Base-by-base conservation (phyloP, 148 eudicot genomes). In the Rhododendron molle region DNA sequence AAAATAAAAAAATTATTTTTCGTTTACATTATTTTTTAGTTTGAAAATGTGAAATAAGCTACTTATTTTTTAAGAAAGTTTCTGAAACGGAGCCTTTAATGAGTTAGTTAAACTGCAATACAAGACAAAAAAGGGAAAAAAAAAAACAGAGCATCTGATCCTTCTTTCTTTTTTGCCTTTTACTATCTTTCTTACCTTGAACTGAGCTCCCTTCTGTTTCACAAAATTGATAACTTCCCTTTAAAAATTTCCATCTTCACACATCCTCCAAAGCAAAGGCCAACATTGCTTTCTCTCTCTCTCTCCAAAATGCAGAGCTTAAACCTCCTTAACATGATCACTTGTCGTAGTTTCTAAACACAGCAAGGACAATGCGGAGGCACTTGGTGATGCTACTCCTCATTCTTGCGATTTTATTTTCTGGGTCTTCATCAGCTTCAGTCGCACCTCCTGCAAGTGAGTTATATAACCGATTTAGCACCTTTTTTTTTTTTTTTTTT, bases 391-490 rank as follows among this genome's bases (percentile, higher is more conserved):
- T 85, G 81, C 74, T 87, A 12, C 40, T 91, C 80, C 87, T 92
- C 67, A 73, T 91, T 71, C 65, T 86, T 56, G 47, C 89, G 11
- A 52, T 95, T 60, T 80, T 89, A 28, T 76, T 93, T 30, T 60
- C 83, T 87, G 93, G 89, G 52, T 84, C 84, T 49, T 91, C 95
- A 52, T 88, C 93, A 79, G 98, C 89, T 85, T 92, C 95, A 62
- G 94, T 95, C 78, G 89, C 93, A 36, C 94, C 98, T 77, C 95
- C 96, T 88, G 94, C 93, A 88, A 92, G 98, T 95, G 32, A 93
- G 95, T 90, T 15, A 10, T 3, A 47, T 0, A 21, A 60, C 34
- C 4, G 32, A 71, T 5, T 46, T n/a, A 26, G 9, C 83, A 46
- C 77, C 83, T 34, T 21, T 49, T 0, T 60, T 77, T 4, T 28